Evolutionary conservation across 2,329 filamentous ascomycete genomes (phyloP).

Genomic region (Exophiala lecanii-corni): DNA sequence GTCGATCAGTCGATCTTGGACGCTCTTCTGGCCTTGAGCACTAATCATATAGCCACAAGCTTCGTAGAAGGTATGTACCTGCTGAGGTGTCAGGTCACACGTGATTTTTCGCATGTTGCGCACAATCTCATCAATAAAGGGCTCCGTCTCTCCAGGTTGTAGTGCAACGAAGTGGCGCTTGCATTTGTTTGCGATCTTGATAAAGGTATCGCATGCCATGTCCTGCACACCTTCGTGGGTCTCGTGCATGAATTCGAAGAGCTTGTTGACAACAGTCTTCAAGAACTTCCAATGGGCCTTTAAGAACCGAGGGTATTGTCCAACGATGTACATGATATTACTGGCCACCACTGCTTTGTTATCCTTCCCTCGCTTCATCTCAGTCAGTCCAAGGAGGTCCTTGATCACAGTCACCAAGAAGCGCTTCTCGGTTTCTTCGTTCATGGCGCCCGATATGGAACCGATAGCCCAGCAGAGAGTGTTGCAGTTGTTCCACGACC

Average conservation of each 20-base stretch:
- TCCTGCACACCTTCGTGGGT: slow-evolving; percentile 98
- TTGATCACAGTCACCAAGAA: slow-evolving; percentile 99
- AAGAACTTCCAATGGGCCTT: slow-evolving; percentile 99
- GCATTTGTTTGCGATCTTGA: slow-evolving; percentile 98
- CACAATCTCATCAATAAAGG: slow-evolving; percentile 98
- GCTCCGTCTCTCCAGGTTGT: slow-evolving; percentile 88
- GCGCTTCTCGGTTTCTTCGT: slow-evolving; percentile 97
- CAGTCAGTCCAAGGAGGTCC: slow-evolving; percentile 89
- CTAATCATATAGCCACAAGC: slow-evolving; percentile 99
- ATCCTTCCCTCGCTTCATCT: slow-evolving; percentile 99
- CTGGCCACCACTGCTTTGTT: slow-evolving; percentile 98
- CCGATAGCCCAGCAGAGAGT: slow-evolving; percentile 99
- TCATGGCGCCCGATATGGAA: slow-evolving; percentile 98
- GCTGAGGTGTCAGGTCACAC: slow-evolving; percentile 87
- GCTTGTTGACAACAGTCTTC: slow-evolving; percentile 98
- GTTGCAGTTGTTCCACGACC: slow-evolving; percentile 99
- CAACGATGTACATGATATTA: slow-evolving; percentile 99
- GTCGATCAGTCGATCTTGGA: slow-evolving; percentile 84
- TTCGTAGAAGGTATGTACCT: slow-evolving; percentile 98
- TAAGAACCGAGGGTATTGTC: slow-evolving; percentile 94
- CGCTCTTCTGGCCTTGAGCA: slow-evolving; percentile 89
- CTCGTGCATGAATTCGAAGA: slow-evolving; percentile 99
- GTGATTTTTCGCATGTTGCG: slow-evolving; percentile 94
- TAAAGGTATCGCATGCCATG: slow-evolving; percentile 99
- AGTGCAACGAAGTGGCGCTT: slow-evolving; percentile 94